These are phyloP conservation scores for Phytophthora crassamura DNA, from an alignment of 352 stramenopile species.

Conservation along the genomic window DNA sequence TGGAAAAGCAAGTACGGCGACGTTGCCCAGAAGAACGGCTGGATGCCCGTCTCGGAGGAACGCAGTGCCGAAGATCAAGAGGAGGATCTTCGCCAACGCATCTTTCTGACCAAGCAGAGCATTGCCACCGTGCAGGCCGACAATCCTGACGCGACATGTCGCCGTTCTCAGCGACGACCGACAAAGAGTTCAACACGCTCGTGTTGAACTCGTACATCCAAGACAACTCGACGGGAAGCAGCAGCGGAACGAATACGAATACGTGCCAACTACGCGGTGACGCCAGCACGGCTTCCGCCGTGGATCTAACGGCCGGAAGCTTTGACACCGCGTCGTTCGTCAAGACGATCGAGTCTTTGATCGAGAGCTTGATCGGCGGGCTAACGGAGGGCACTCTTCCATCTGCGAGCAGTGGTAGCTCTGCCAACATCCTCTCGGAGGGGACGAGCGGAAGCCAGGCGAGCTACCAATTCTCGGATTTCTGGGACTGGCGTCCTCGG, in stretches of 20 bases:
- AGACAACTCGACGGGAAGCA: conserved; percentile 26
- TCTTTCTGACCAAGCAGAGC: conserved; percentile 54
- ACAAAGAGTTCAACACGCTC: conserved; percentile 52
- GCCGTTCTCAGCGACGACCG: conserved; percentile 50
- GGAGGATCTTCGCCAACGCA: conserved; percentile 55
- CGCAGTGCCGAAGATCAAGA: conserved; percentile 47
- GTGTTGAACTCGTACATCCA: conserved; percentile 49
- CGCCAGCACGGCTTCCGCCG: conserved; percentile 4
- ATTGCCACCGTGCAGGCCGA: conserved; percentile 39
- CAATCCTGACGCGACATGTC: conserved; percentile 57
- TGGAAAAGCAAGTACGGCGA: conserved; percentile 47
- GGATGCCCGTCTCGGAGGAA: conserved; percentile 41
- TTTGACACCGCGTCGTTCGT: conserved; percentile 19
- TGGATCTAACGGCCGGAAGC: background rate
- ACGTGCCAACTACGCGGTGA: conserved; percentile 27
- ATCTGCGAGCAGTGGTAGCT: conserved; percentile 18
- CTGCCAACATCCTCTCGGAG: conserved; percentile 15
- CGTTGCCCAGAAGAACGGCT: conserved; percentile 41
- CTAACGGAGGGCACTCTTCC: conserved; percentile 15
- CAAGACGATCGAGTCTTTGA: conserved; percentile 13
- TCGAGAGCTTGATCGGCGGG: conserved; percentile 16
- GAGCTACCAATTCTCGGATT: conserved; percentile 35
- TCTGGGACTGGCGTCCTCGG: conserved; percentile 31
- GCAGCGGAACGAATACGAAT: background rate
- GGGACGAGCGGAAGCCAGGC: conserved; percentile 12